phyloP scores from a whole-genome alignment of 768 basidiomycete species.

The Vararia minispora region DNA sequence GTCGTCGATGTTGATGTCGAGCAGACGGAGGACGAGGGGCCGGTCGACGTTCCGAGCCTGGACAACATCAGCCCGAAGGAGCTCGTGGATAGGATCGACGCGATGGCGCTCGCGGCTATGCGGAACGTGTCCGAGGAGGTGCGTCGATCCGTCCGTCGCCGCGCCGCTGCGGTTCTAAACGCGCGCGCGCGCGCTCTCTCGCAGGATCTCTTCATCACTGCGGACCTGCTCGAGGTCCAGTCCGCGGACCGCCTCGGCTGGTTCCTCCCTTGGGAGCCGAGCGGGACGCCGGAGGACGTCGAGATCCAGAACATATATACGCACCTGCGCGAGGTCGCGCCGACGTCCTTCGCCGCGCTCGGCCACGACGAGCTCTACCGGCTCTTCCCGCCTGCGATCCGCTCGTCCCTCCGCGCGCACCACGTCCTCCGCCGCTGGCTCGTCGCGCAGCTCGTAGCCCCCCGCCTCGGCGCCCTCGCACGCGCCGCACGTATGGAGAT shows the following conservation, averaged over 20 bases:
- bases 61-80: slow-evolving; percentile 56
- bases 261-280: slow-evolving; percentile 53
- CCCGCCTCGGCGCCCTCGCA: slow-evolving; percentile 47
- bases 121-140: slow-evolving; percentile 75
- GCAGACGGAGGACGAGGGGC: slow-evolving; percentile 20
- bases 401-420: slow-evolving; percentile 70
- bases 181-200: no score
- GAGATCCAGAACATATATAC: slow-evolving; percentile 75
- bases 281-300: slow-evolving; percentile 44
- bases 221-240: slow-evolving; percentile 75
- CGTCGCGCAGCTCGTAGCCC: slow-evolving; percentile 54
- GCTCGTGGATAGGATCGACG: slow-evolving; percentile 68
- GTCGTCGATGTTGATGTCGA: slow-evolving; percentile 15
- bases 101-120: slow-evolving; percentile 65
- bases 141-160: slow-evolving; percentile 9
- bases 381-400: slow-evolving; percentile 61
- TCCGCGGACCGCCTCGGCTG: slow-evolving; percentile 71
- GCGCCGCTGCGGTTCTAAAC: slow-evolving; percentile 3
- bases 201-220: slow-evolving; percentile 68
- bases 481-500: slow-evolving; percentile 69
- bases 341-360: slow-evolving; percentile 59
- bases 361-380: slow-evolving; percentile 63
- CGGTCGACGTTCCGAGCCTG: slow-evolving; percentile 44
- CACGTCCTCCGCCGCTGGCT: slow-evolving; percentile 72
- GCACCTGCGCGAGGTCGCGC: slow-evolving; percentile 60